A percentile compares a stretch with the other conserved stretches of the same genome.
Conservation (phyloP, 208 protist species). For the Tritrichomonas musculus region DNA sequence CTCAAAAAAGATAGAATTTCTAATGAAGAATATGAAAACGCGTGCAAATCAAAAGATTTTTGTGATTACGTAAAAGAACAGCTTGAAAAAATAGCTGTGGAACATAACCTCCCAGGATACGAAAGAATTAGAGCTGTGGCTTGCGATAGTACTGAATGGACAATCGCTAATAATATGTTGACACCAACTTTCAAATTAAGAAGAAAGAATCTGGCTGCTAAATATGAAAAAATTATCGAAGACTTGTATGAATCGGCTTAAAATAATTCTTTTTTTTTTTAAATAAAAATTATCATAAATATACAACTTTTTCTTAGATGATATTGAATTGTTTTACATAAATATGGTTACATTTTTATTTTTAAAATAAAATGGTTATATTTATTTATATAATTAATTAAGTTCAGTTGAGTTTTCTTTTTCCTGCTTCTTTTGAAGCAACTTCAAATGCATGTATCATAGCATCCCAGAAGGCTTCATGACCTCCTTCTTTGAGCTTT, state of each 20-base stretch:
- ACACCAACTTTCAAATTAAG: conserved; percentile 17
- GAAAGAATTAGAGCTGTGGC: neutral
- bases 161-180: neutral
- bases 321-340: too few relatives aligned
- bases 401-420: too few relatives aligned
- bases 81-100: neutral
- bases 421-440: neutral
- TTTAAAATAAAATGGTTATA: too few relatives aligned
- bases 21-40: neutral
- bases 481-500: neutral
- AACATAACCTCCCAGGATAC: neutral
- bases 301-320: too few relatives aligned
- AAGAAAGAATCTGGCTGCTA: neutral
- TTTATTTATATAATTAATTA: too few relatives aligned
- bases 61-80: neutral
- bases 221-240: neutral
- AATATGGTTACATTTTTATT: too few relatives aligned
- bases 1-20: neutral
- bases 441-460: neutral
- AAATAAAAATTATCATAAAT: too few relatives aligned
- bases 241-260: too few relatives aligned
- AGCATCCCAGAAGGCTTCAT: neutral
- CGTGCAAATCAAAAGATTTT: neutral
- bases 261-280: too few relatives aligned
- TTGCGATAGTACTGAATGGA: neutral